Evolutionary conservation across 768 basidiomycete genomes (phyloP).

Genomic region (Termitomyces sp.): DNA sequence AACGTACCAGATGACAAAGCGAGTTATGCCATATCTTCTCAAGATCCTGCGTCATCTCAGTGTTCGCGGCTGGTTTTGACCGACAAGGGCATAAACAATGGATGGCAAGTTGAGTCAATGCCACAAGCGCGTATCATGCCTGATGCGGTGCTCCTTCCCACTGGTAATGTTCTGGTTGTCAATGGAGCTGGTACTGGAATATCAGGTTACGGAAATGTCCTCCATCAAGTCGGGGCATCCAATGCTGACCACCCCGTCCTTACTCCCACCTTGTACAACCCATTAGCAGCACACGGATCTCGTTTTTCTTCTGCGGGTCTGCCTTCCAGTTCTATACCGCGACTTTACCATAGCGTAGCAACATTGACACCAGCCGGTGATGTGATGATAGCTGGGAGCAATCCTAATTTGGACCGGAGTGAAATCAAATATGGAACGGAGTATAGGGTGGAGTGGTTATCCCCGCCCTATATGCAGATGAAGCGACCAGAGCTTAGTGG

Average conservation of each 20-base stretch:
- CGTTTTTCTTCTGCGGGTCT: conserved; percentile 59
- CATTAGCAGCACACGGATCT: conserved; percentile 42
- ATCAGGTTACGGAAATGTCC: conserved; percentile 75
- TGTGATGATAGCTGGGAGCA: conserved; percentile 79
- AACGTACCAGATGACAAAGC: conserved; percentile 54
- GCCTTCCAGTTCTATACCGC: conserved; percentile 60
- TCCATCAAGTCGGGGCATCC: conserved; percentile 62
- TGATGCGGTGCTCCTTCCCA: conserved; percentile 78
- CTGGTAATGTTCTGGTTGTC: conserved; percentile 66
- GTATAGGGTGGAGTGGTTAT: conserved; percentile 84
- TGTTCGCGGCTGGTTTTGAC: conserved; percentile 68
- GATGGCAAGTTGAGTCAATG: conserved; percentile 77
- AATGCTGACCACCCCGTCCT: conserved; percentile 74
- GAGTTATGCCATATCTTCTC: conserved; percentile 61
- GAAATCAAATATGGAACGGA: conserved; percentile 74
- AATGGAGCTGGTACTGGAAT: conserved; percentile 75
- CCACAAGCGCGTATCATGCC: conserved; percentile 72
- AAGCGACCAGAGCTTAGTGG: conserved; percentile 48
- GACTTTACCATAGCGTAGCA: conserved; percentile 82
- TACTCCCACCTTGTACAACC: conserved; percentile 67
- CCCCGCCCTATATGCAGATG: conserved; percentile 72
- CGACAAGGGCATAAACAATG: conserved; percentile 54
- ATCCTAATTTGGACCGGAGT: conserved; percentile 78
- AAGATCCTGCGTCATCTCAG: conserved; percentile 67
- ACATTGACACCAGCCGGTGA: conserved; percentile 68